Evolutionary conservation across 768 basidiomycete genomes (phyloP).

Genomic region (Russula ochroleuca): DNA sequence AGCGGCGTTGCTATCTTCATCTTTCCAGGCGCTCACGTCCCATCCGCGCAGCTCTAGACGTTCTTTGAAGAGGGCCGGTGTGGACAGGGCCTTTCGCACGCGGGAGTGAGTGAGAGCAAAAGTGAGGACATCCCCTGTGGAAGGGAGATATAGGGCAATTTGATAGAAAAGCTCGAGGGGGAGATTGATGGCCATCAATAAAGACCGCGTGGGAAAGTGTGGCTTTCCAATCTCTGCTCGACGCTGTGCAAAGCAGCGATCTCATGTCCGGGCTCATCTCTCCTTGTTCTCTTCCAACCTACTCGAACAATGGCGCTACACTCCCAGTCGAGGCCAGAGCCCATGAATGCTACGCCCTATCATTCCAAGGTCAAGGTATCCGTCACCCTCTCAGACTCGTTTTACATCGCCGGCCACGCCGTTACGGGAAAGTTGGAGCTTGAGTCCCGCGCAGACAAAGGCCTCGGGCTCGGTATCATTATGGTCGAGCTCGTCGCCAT

Average conservation of each 20-base stretch:
- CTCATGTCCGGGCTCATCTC: slow-evolving; percentile 12
- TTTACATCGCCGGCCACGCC: slow-evolving; percentile 61
- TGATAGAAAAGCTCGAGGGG: slow-evolving; percentile 6
- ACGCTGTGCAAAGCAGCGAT: neutral
- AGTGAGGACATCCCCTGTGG: slow-evolving; percentile 3
- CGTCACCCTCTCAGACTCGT: slow-evolving; percentile 51
- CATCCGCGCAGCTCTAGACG: slow-evolving; percentile 6
- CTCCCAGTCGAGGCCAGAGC: slow-evolving; percentile 43
- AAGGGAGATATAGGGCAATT: slow-evolving; percentile 16
- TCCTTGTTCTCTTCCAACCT: neutral
- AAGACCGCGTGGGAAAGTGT: neutral
- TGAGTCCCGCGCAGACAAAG: slow-evolving; percentile 68
- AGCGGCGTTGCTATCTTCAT: neutral
- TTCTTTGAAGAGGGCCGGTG: slow-evolving; percentile 11
- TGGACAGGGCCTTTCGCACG: neutral
- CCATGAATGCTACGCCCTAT: slow-evolving; percentile 78
- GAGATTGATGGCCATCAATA: neutral
- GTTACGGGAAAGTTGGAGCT: slow-evolving; percentile 75
- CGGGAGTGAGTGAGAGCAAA: neutral
- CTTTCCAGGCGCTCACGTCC: slow-evolving; percentile 12
- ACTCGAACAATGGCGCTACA: slow-evolving; percentile 31
- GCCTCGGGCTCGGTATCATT: slow-evolving; percentile 68
- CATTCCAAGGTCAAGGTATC: slow-evolving; percentile 77
- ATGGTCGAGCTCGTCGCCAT: slow-evolving; percentile 74
- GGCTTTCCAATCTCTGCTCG: too few relatives aligned